Base-by-base conservation (phyloP, 2,329 filamentous ascomycete genomes). In the Cladosporium sphaerospermum region DNA sequence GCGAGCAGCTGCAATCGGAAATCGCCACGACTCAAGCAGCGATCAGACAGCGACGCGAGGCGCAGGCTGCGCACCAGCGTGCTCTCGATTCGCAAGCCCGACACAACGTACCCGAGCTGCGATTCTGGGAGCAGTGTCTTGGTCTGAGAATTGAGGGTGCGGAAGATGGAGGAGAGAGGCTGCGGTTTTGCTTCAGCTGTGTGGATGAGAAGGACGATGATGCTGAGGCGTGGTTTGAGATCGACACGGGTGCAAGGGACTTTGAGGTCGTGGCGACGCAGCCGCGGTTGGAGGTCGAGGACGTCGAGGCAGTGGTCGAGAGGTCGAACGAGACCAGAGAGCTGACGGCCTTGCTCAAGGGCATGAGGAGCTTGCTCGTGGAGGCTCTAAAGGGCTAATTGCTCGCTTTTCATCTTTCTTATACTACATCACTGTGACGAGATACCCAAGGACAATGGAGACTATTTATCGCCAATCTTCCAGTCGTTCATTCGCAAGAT, bases 111-210 rank as follows among this genome's bases (percentile, higher is more conserved):
- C 93, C 93, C 0, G 93, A 99, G 74, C 78, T 99, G 43, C 88
- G 91, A 61, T 97, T 97, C 68, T 99, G 93, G 93, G 88, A 95
- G 68, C 86, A 86, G 52, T 93, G 92, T 67, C 75, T 99, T 55
- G 91, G 92, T 54, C 71, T 97, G 67, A 78, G 86, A 56, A 95
- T 99, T 65, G 92, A 97, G 67, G 92, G 92, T 1, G 88, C 88
- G 0, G 91, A 42, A 89, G 1, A 81, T 82, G 65, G 66, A 4
- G 57, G 62, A 13, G 84, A 88, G 57, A 91, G 88, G 23, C 76
- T 99, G 61, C 92, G 92, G 70, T 96, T 99, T 68, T 81, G 93
- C 2, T 99, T 89, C 67, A 87, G 83, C 28, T 88, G 95, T 69
- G 77, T 97, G 43, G 84, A 95, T 66, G 89, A 95, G 73, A 82